Base-by-base conservation (phyloP, 1,139 yeast genomes). In the Geotrichum fermentans region DNA sequence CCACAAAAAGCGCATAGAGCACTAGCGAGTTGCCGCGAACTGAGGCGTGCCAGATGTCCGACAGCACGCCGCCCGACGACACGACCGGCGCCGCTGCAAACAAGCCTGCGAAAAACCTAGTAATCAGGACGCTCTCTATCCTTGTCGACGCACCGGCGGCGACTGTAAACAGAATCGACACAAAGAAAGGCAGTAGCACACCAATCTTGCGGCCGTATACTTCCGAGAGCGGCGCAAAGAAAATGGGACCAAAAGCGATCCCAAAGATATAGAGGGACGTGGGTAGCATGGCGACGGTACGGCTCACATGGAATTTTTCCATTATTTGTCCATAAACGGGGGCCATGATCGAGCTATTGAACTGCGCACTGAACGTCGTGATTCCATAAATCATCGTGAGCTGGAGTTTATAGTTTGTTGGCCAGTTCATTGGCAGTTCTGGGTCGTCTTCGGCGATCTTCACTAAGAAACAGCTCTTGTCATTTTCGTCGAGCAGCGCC, bases 211-310 rank as follows among this genome's bases (percentile, higher is more conserved):
- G 72, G 7, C 95, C 95, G 50, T 80, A 77, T 54, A 82, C 78
- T 62, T 86, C 95, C 16, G 90, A 82, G 34, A 86, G 67, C 2
- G 96, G 95, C 4, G 90, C 87, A 72, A 89, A 76, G 37, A 85
- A 66, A 56, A 84, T 68, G 0, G 95, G 95, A 4, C 95, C 95
- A 34, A 79, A 68, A 14, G 83, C 82, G 58, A 84, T 73, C 1
- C 95, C 92, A 55, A 84, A 67, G 30, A 85, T 82, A 73, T 80
- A 83, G 21, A 85, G 67, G 0, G 89, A 75, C 16, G 85, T 81
- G 0, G 85, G 74, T 44, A 84, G 67, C 0, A 79, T 75, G 4
- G 82, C 73, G 0, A 82, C 85, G 58, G 81, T 88, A 28, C 73
- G 68, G 8, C 80, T 72, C 0, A 83, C 79, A 10, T 69, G 67